Percentiles rank a stretch among this genome's conserved stretches.
phyloP scores from a whole-genome alignment of 148 eudicot genomes.

The Dysphania ambrosioides region DNA sequence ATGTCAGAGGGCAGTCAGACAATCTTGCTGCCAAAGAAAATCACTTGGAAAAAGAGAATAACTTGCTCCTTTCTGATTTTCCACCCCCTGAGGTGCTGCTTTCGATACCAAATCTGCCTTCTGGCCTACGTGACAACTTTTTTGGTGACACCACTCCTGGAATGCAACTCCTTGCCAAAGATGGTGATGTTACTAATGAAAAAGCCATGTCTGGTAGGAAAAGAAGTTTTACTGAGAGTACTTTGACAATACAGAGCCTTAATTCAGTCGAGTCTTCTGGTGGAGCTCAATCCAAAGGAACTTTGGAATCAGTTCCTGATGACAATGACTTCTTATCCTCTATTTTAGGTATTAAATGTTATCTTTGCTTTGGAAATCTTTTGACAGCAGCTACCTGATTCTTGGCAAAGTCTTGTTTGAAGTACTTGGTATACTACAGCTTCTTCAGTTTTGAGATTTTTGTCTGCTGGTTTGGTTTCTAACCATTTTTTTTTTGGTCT shows the following conservation, averaged over 20 bases:
- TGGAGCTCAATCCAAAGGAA: conserved; percentile 51
- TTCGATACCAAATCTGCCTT: conserved; percentile 43
- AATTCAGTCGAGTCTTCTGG: conserved; percentile 68
- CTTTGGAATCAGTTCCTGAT: conserved; percentile 59
- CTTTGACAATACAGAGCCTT: conserved; percentile 69
- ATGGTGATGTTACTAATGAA: conserved; percentile 42
- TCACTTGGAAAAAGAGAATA: conserved; percentile 29
- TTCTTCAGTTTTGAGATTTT: not conserved
- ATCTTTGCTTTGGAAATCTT: not conserved
- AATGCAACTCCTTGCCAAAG: conserved; percentile 22
- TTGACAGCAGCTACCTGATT: not conserved
- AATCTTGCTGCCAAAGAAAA: conserved; percentile 23
- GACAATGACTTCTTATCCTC: conserved; percentile 91
- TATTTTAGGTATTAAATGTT: conserved; percentile 62
- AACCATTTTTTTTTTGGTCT: not conserved
- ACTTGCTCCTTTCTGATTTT: conserved; percentile 32
- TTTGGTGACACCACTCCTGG: conserved; percentile 52
- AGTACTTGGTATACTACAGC: not conserved
- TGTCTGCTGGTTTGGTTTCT: too few relatives aligned
- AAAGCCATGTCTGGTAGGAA: conserved; percentile 52
- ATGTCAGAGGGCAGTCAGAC: conserved; percentile 30
- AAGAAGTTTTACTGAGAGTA: conserved; percentile 83
- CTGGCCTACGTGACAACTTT: conserved; percentile 36
- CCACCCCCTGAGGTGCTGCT: conserved; percentile 31
- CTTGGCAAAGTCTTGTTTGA: not conserved